These are phyloP conservation scores for Przewalskia tangutica DNA, from an alignment of 257 asterid species.

Conservation along the genomic window DNA sequence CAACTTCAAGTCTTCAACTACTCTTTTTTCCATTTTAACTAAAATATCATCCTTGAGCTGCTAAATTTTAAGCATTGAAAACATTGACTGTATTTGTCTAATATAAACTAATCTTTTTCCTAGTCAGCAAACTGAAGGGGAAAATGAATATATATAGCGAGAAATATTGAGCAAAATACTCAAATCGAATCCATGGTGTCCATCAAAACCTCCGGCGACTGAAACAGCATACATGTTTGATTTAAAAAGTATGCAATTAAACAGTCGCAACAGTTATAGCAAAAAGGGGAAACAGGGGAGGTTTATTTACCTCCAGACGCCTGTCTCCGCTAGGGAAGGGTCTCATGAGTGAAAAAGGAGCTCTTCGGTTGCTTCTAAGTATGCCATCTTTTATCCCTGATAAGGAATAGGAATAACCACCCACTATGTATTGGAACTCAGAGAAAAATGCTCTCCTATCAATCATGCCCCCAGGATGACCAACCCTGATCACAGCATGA, in stretches of 20 bases:
- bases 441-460: constrained; percentile 71
- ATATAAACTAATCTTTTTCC: not conserved
- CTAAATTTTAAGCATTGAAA: not conserved
- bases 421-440: constrained; percentile 67
- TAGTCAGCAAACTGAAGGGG: not conserved
- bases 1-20: not conserved
- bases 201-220: not conserved
- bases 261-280: not conserved
- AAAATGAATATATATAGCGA: not conserved
- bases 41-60: not conserved
- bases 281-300: not conserved
- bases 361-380: constrained; percentile 70
- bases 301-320: constrained; percentile 62
- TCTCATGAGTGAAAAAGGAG: constrained; percentile 61
- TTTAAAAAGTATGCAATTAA: not conserved
- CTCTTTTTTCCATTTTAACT: not conserved
- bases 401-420: constrained; percentile 69
- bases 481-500: constrained; percentile 76
- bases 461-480: constrained; percentile 79
- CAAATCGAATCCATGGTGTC: not conserved
- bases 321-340: constrained; percentile 67
- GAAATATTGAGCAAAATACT: not conserved
- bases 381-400: constrained; percentile 66
- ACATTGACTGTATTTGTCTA: not conserved
- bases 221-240: not conserved